Base-by-base conservation (phyloP, 768 basidiomycete genomes). In the Neoboletus brunneissimus region DNA sequence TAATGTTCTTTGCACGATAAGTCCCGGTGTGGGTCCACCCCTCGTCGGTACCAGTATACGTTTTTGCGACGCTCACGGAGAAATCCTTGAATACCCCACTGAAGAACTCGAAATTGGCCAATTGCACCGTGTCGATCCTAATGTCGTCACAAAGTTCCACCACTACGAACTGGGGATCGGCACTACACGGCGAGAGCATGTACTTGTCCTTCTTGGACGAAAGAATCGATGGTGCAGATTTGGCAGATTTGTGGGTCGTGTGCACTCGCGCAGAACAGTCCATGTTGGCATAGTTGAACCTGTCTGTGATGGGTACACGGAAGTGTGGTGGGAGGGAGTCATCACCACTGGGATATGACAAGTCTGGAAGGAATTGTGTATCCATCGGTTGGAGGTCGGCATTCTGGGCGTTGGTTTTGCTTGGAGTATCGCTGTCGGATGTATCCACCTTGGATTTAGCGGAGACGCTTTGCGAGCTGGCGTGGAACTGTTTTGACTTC, bases 131-230 rank as follows among this genome's bases (percentile, higher is more conserved):
- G 69, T 98, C 96, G 64, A 98, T 94, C 44, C 92, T 78, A 59
- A 99, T 94, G 70, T 98, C 97, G 61, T 98, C 96, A 75, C 97
- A 99, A 16, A 98, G 83, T 72, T 99, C 97, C 44, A 98, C 88
- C 34, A 97, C 86, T 34, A 98, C 88, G 72, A 87, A 98, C 62
- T 90, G 86, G 6, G 75, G 69, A 58, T 69, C 49, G 12, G 77
- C 74, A 16, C 77, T 76, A 66, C 97, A 99, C 0, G 95, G 96
- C 53, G 89, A 92, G 63, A 98, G 87, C 97, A 98, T 96, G 78
- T 98, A 98, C 61, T 86, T 77, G 72, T 98, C 96, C 68, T 88
- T 89, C 73, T 94, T 94, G 32, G 85, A 87, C 29, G 90, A 88
- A 10, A 99, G 81, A 53, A 99, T 90, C 1, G 90, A 82, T 0